Conservation (phyloP, 106 monocot species). For the Cymbidium sinense region DNA sequence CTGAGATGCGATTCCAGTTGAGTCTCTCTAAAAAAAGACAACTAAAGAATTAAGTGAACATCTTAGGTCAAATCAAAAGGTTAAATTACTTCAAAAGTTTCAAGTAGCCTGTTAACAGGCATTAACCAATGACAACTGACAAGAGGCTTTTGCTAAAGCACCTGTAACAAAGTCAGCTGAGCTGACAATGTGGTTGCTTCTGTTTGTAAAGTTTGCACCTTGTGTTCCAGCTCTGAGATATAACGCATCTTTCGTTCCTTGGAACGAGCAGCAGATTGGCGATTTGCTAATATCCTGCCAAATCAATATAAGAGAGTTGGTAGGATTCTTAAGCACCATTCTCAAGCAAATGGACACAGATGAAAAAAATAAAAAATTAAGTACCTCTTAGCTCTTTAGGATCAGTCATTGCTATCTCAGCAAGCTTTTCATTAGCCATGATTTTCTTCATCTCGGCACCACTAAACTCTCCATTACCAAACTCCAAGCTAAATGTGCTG, state of each 20-base stretch:
- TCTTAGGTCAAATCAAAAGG: neutral
- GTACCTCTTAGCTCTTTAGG: slow-evolving; percentile 86
- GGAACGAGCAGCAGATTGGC: slow-evolving; percentile 80
- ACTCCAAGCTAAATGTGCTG: slow-evolving; percentile 42
- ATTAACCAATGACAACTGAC: neutral
- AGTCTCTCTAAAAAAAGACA: slow-evolving; percentile 41
- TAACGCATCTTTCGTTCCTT: slow-evolving; percentile 74
- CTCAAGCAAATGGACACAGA: neutral
- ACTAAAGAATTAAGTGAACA: neutral
- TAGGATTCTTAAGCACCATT: neutral
- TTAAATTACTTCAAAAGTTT: neutral
- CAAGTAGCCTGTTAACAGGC: neutral
- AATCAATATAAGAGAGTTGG: neutral
- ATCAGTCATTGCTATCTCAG: slow-evolving; percentile 67
- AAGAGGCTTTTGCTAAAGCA: slow-evolving; percentile 5
- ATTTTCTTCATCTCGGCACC: slow-evolving; percentile 75
- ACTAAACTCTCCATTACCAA: slow-evolving; percentile 67
- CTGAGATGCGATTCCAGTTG: slow-evolving; percentile 46
- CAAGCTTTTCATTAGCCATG: slow-evolving; percentile 78
- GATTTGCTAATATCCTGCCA: slow-evolving; percentile 66
- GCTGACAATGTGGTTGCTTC: slow-evolving; percentile 77
- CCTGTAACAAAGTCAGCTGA: slow-evolving; percentile 68
- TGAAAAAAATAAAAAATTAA: neutral
- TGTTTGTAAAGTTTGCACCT: slow-evolving; percentile 74
- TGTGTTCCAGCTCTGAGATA: slow-evolving; percentile 67